Percentiles rank a stretch among this genome's conserved stretches.
Evolutionary conservation across 257 asterid species (phyloP).

Genomic region (Solanum arcanum): DNA sequence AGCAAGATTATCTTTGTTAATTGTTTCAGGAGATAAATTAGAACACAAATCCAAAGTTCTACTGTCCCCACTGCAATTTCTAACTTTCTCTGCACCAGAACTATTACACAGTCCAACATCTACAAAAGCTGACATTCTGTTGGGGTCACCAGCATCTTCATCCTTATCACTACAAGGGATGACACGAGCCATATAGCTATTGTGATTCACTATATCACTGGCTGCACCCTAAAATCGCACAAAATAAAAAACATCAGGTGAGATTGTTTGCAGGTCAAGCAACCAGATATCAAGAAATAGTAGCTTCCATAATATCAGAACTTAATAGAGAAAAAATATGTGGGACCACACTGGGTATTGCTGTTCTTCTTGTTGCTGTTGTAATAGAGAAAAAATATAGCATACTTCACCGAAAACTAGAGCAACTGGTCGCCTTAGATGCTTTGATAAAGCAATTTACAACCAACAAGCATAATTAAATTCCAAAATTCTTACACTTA

Average conservation of each 20-base stretch:
- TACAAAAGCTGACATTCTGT: conserved; percentile 53
- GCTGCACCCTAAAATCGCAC: conserved; percentile 7
- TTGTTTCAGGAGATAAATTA: conserved; percentile 15
- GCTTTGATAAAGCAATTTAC: not conserved
- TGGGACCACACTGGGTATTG: not conserved
- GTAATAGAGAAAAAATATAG: not conserved
- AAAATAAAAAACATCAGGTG: not conserved
- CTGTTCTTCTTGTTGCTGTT: not conserved
- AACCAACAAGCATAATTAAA: not conserved
- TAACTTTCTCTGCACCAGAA: conserved; percentile 45
- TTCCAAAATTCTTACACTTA: conserved; percentile 25
- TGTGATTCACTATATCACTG: conserved; percentile 23
- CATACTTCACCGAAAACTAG: not conserved
- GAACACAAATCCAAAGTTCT: conserved; percentile 21
- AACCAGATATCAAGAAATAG: not conserved
- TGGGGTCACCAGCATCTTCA: conserved; percentile 36
- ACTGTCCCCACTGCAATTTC: conserved; percentile 22
- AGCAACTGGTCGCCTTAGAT: not conserved
- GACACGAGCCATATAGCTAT: conserved; percentile 5
- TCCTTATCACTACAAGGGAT: conserved; percentile 33
- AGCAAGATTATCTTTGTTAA: conserved; percentile 13
- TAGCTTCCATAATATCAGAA: not conserved
- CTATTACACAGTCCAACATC: conserved; percentile 70
- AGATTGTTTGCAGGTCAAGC: not conserved
- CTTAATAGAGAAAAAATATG: not conserved